Percentiles rank a stretch among this genome's conserved stretches.
Evolutionary conservation across 1,284 basidiomycete genomes (phyloP).

Genomic region (Gomphus bonarii): DNA sequence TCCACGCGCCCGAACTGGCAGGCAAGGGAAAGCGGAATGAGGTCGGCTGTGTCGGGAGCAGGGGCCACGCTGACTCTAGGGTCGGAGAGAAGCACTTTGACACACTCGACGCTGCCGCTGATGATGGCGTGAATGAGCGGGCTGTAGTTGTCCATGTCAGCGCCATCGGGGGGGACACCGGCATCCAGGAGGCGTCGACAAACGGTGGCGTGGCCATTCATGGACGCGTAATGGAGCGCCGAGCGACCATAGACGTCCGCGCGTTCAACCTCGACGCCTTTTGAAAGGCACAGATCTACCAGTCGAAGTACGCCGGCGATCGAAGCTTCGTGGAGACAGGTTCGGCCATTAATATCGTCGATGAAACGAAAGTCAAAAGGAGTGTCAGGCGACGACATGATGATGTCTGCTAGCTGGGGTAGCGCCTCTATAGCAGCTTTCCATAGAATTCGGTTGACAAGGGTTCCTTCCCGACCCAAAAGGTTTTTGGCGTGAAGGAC

Average conservation of each 20-base stretch:
- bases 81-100: constrained; percentile 66
- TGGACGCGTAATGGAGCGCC: constrained; percentile 91
- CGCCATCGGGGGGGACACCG: constrained; percentile 52
- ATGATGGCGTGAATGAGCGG: constrained; percentile 90
- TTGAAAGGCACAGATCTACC: constrained; percentile 73
- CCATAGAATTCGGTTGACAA: constrained; percentile 84
- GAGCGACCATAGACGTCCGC: constrained; percentile 88
- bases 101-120: constrained; percentile 76
- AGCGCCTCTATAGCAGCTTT: constrained; percentile 79
- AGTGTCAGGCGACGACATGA: constrained; percentile 53
- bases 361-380: constrained; percentile 87
- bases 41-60: constrained; percentile 50
- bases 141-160: constrained; percentile 91
- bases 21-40: constrained; percentile 85
- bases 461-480: constrained; percentile 46
- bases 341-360: constrained; percentile 96
- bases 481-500: constrained; percentile 64
- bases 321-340: constrained; percentile 90
- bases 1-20: constrained; percentile 84
- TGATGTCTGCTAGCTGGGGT: constrained; percentile 59
- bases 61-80: constrained; percentile 52
- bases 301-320: constrained; percentile 78
- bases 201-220: constrained; percentile 79
- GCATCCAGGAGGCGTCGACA: constrained; percentile 72
- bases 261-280: constrained; percentile 57